These are phyloP conservation scores for Phylloporus sp. DNA, from an alignment of 768 basidiomycete genomes.

Conservation along the genomic window DNA sequence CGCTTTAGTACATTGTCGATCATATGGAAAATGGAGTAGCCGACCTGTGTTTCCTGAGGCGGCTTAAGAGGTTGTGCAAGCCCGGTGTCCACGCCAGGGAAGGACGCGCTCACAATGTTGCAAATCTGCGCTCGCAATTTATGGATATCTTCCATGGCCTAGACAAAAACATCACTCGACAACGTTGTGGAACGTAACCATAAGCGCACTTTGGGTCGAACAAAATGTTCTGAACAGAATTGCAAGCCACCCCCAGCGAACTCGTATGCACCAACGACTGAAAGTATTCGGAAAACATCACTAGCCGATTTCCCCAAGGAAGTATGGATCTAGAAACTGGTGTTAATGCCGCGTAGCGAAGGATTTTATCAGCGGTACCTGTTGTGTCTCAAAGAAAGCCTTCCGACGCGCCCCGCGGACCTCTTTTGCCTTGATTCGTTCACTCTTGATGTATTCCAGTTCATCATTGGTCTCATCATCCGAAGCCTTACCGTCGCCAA, in stretches of 20 bases:
- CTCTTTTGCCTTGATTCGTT: conserved; percentile 51
- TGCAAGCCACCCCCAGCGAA: conserved; percentile 73
- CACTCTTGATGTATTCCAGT: conserved; percentile 42
- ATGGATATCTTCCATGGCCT: conserved; percentile 99
- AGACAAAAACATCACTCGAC: conserved; percentile 1
- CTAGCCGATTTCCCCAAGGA: conserved; percentile 76
- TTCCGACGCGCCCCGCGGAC: conserved; percentile 56
- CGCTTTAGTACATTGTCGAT: conserved; percentile 1
- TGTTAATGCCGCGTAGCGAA: background rate
- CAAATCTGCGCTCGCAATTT: conserved; percentile 88
- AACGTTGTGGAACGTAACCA: background rate
- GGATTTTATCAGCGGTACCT: conserved; percentile 41
- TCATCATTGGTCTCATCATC: conserved; percentile 37
- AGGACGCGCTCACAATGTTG: conserved; percentile 76
- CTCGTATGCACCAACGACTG: conserved; percentile 96
- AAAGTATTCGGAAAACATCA: conserved; percentile 82
- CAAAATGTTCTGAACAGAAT: conserved; percentile 89
- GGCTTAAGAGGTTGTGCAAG: conserved; percentile 66
- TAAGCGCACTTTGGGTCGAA: conserved; percentile 70
- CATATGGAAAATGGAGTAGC: conserved; percentile 4
- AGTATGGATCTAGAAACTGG: conserved; percentile 55
- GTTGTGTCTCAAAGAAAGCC: conserved; percentile 77
- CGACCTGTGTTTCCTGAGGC: conserved; percentile 73
- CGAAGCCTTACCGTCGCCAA: conserved; percentile 41
- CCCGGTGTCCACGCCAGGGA: conserved; percentile 55